Evolutionary conservation across 345 rosid genomes (phyloP).

Genomic region (Turnera subulata): DNA sequence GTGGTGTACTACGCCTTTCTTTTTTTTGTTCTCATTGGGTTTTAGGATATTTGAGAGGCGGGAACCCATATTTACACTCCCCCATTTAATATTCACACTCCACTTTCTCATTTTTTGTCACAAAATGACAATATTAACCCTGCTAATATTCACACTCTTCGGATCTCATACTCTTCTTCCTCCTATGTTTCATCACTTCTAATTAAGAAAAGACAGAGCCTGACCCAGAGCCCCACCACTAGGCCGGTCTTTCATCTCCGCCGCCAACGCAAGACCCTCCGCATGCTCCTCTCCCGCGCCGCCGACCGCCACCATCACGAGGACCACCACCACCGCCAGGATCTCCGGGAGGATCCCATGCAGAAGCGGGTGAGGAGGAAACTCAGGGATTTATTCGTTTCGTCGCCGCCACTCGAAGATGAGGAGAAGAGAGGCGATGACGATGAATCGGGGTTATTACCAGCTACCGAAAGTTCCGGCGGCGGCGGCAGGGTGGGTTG

Average conservation of each 20-base stretch:
- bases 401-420: constrained; percentile 69
- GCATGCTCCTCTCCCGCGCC: constrained; percentile 56
- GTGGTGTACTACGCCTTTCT: too few relatives aligned
- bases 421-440: constrained; percentile 8
- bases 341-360: constrained; percentile 27
- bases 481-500: constrained; percentile 14
- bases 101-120: too few relatives aligned
- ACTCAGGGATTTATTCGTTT: constrained; percentile 71
- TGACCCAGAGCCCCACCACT: constrained; percentile 67
- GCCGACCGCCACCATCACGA: constrained; percentile 39
- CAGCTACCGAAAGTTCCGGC: constrained; percentile 19
- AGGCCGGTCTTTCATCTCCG: constrained; percentile 86
- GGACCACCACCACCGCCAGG: constrained; percentile 37
- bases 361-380: constrained; percentile 48
- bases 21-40: too few relatives aligned
- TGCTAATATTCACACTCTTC: too few relatives aligned
- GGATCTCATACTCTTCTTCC: not conserved
- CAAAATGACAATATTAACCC: too few relatives aligned
- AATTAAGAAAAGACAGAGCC: too few relatives aligned
- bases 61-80: too few relatives aligned
- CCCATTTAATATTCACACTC: too few relatives aligned
- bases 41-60: too few relatives aligned
- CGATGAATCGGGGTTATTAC: constrained; percentile 31
- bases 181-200: too few relatives aligned
- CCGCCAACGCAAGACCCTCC: constrained; percentile 77